These are phyloP conservation scores for Setaria italica DNA, from an alignment of 202 grass and related monocot genomes.

Conservation along the genomic window DNA sequence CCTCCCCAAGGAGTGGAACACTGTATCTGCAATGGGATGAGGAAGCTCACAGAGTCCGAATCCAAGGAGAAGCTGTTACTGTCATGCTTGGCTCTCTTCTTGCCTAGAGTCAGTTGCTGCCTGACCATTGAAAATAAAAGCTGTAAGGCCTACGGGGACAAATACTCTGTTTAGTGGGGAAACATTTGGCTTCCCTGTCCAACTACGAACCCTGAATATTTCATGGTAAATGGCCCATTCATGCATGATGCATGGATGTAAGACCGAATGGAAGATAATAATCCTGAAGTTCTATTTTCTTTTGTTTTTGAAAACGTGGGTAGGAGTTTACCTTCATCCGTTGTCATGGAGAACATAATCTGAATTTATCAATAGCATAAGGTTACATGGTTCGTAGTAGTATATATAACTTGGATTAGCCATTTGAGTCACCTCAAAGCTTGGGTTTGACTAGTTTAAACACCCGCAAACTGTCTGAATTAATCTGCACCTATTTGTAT, in stretches of 20 bases:
- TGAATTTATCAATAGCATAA: neutral
- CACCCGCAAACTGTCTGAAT: too few relatives aligned
- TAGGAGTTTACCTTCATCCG: too few relatives aligned
- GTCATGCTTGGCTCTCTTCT: slow-evolving; percentile 56
- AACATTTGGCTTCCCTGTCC: neutral
- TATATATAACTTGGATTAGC: neutral
- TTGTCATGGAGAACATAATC: neutral
- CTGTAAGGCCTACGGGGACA: too few relatives aligned
- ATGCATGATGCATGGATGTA: neutral
- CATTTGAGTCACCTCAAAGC: neutral
- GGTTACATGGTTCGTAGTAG: neutral
- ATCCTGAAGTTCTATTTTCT: neutral
- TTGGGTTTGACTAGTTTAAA: too few relatives aligned
- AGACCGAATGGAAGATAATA: neutral
- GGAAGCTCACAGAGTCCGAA: slow-evolving; percentile 47
- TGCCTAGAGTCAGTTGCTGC: slow-evolving; percentile 23
- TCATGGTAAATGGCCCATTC: neutral
- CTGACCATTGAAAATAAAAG: neutral
- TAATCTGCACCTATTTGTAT: too few relatives aligned
- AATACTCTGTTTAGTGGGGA: neutral
- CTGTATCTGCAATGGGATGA: slow-evolving; percentile 54
- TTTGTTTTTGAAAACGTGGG: too few relatives aligned
- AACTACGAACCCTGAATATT: neutral
- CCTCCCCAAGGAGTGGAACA: slow-evolving; percentile 60
- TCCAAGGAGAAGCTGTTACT: slow-evolving; percentile 59